A percentile compares a stretch with the other conserved stretches of the same genome.
Evolutionary conservation across 2,329 filamentous ascomycete genomes (phyloP).

Genomic region (Pestalotiopsis sp.): DNA sequence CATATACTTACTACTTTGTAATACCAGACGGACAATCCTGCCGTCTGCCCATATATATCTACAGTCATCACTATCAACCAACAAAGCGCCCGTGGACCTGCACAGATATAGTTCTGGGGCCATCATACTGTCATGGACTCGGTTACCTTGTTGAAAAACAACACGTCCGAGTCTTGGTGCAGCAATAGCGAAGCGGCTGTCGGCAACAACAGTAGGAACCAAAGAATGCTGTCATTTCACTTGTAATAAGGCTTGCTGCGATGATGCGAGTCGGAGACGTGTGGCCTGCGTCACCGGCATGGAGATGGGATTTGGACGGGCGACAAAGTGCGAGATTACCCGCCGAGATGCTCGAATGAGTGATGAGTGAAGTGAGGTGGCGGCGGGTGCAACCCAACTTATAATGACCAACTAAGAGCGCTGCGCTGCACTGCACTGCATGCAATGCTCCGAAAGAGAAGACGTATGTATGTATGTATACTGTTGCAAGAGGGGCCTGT

Average conservation of each 20-base stretch:
- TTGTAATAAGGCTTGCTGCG: background rate
- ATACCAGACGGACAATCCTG: background rate
- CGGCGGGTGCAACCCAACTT: background rate
- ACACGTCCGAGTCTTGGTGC: too few species aligned
- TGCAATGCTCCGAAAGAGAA: background rate
- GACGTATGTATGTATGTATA: background rate
- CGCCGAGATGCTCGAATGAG: background rate
- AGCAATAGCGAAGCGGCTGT: too few species aligned
- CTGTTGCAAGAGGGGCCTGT: background rate
- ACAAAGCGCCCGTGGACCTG: background rate
- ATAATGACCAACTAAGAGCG: background rate
- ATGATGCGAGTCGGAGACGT: background rate
- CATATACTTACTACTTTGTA: constrained; percentile 1
- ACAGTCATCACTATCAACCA: background rate
- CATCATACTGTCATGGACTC: background rate
- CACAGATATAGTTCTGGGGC: background rate
- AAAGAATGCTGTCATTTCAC: background rate
- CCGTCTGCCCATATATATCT: background rate
- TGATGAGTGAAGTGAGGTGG: background rate
- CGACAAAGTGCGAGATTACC: constrained; percentile 1
- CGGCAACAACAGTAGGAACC: too few species aligned
- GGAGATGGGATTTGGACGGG: background rate
- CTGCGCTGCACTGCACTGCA: background rate
- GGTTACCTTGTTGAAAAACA: too few species aligned
- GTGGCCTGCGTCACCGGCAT: background rate